Conservation (phyloP, 441 rosid species). For the Monsonia emarginata region DNA sequence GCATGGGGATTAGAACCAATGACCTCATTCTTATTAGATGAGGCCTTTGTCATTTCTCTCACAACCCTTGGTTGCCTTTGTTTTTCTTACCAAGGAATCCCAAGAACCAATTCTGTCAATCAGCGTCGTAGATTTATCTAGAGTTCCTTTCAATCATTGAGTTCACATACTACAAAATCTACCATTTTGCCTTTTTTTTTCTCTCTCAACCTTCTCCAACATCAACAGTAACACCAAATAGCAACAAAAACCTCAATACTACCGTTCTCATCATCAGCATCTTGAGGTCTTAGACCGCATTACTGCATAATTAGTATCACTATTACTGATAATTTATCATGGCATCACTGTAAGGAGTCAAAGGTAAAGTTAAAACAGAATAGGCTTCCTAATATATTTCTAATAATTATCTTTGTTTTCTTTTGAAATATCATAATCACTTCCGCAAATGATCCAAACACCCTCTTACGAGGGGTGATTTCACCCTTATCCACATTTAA, state of each 20-base stretch:
- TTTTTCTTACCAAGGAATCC: no score
- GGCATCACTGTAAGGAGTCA: neutral
- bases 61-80: no score
- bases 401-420: neutral
- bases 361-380: neutral
- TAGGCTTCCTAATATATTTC: neutral
- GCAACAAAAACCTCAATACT: neutral
- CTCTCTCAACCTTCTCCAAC: no score
- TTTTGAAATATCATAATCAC: neutral
- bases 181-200: no score
- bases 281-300: neutral
- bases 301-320: neutral
- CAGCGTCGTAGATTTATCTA: no score
- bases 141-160: no score
- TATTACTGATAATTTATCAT: neutral
- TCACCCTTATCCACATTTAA: neutral
- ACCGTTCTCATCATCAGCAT: neutral
- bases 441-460: neutral
- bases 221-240: no score
- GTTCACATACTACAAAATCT: no score
- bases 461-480: neutral
- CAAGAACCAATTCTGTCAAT: no score
- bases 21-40: no score
- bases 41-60: no score
- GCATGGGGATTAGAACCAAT: no score